Evolutionary conservation across 2,329 filamentous ascomycete species (phyloP).

Genomic region (Sporothrix variecibatus): DNA sequence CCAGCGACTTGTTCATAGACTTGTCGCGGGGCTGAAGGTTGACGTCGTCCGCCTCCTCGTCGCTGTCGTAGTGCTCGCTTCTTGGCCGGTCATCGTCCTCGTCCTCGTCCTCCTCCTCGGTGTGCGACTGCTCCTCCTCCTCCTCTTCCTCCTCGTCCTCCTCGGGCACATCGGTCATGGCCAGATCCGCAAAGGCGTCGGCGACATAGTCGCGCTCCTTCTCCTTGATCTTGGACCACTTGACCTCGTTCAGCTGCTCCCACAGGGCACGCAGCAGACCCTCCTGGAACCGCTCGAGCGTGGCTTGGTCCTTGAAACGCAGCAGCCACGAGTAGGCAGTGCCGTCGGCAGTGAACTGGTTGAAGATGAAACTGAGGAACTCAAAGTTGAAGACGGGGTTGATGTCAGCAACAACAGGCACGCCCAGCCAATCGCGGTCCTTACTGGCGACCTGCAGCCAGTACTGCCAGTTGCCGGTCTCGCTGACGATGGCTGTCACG

Average conservation of each 20-base stretch:
- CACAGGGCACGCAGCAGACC: conserved; percentile 93
- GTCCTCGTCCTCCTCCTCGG: conserved; percentile 55
- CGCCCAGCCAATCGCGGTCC: conserved; percentile 81
- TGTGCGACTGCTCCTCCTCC: conserved; percentile 35
- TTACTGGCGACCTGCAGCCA: conserved; percentile 84
- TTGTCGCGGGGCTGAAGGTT: conserved; percentile 67
- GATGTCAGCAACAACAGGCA: conserved; percentile 83
- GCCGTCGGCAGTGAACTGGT: conserved; percentile 86
- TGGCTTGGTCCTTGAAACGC: conserved; percentile 81
- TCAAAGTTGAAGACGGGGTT: conserved; percentile 99
- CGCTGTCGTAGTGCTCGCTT: conserved; percentile 59
- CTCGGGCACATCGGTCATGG: conserved; percentile 75
- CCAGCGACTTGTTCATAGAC: conserved; percentile 89
- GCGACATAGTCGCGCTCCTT: conserved; percentile 91
- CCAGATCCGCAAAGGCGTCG: conserved; percentile 91
- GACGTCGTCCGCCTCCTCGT: conserved; percentile 76
- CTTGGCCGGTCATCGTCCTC: conserved; percentile 57
- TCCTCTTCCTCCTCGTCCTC: conserved; percentile 48
- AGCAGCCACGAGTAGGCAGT: conserved; percentile 94
- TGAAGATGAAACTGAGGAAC: conserved; percentile 98
- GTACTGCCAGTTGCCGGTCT: conserved; percentile 90
- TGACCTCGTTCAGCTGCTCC: conserved; percentile 92
- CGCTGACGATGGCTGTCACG: conserved; percentile 77
- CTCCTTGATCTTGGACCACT: conserved; percentile 92
- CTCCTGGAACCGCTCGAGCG: conserved; percentile 85